Evolutionary conservation across 371 early-diverging fungal species (phyloP), one percentile per base, ranked within the genome.

Genomic region (Massospora cicadina): DNA sequence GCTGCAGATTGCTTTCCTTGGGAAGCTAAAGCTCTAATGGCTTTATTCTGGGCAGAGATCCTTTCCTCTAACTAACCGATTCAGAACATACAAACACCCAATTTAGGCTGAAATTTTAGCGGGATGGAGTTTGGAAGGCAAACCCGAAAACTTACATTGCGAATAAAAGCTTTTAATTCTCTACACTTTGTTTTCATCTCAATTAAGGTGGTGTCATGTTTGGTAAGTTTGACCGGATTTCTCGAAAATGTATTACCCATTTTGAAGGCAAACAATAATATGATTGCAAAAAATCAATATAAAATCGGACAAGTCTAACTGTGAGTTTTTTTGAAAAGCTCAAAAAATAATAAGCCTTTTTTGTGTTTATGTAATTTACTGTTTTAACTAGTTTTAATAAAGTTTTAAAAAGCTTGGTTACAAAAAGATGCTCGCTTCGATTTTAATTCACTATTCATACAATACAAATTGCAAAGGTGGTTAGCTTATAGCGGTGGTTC

Each of bases 121-220:
- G 10, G 21, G n/a, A n/a, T n/a, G 27, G 10, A 24, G 27, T 25
- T 57, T 57, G 26, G 27, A 7, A 57, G n/a, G 26, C 26, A 24
- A 5, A 7, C 27, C 21, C 7, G 5, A 23, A 30, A 2, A 10
- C 28, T 60, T 60, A 60, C 60, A 30, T 60, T 60, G 27, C 30
- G 24, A 60, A 30, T 60, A n/a, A 60, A 60, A 13, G 2, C 13
- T 30, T 30, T 60, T 5, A 60, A n/a, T 30, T 60, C 7, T 30
- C 60, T 60, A 26, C 60, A 17, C 32, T 60, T 60, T 24, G 28
- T 30, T 30, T 60, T 60, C 60, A 60, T 60, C 17, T 60, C 60
- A 24, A 60, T 30, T 30, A 60, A 60, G 17, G 60, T 60, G 2
- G 60, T 60, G n/a, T 60, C 60, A 60, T 60, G 24, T 30, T 60